Evolutionary conservation across 257 asterid genomes (phyloP), one percentile per base, ranked within the genome.

Genomic region (Solanum sitiens): DNA sequence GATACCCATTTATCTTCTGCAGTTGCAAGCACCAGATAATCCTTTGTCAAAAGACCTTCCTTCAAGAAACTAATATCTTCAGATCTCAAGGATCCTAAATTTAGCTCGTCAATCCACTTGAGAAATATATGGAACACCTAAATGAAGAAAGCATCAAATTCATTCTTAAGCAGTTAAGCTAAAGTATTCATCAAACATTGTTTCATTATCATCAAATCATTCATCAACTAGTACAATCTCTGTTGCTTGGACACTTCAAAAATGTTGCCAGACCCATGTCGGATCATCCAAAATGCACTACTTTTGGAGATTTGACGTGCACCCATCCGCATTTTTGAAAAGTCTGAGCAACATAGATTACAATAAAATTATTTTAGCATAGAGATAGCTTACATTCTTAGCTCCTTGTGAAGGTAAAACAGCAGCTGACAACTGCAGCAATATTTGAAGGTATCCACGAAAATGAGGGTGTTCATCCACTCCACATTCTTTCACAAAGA

Each of bases 1-100:
- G 99, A 97, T 89, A 93, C 99, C 99, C 99, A 97, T 91, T 92
- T 93, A 95, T 97, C 99, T 87, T 86, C 96, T 90, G 88, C 94
- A 59, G 99, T 95, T 83, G 99, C 98, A 89, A 97, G 98, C 89
- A 96, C 96, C 7, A 93, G 50, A 83, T 40, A 93, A 65, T 92
- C 98, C 93, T 90, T 92, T 82, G 90, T 92, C 87, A 86, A 90
- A 86, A 97, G 93, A 90, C 91, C 88, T 87, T 91, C 93, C 88
- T 92, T 92, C 92, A 97, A 89, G 89, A 89, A 90, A 84, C 92
- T 92, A 40, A 91, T 86, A 90, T 94, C 99, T 91, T 93, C 95
- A 85, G 86, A 91, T 88, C 92, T 93, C 95, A 96, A 88, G 16
- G 89, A 90, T 89, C 99, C 99, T 80, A 94, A 91, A 88, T 88